Evolutionary conservation across 306 rosid genomes (phyloP).

Genomic region (Trifolium fragiferum): DNA sequence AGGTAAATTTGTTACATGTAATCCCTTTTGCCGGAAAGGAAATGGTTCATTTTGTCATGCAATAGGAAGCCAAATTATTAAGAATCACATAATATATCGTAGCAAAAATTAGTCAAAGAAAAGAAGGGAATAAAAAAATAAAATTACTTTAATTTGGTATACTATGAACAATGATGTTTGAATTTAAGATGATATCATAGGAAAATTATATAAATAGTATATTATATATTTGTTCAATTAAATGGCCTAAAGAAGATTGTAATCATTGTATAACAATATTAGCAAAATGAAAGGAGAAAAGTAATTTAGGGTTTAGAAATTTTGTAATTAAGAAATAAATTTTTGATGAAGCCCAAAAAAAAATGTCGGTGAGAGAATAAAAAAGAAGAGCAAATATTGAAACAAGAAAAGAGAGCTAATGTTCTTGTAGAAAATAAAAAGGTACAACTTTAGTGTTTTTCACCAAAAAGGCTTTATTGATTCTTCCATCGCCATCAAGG

Average conservation of each 20-base stretch:
- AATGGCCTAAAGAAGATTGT: too few species aligned
- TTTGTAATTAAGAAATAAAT: constrained; percentile 9
- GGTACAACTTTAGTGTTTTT: constrained; percentile 47
- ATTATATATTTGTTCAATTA: too few species aligned
- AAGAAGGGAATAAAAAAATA: too few species aligned
- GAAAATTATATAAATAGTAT: too few species aligned
- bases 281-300: neutral
- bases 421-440: constrained; percentile 49
- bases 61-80: constrained; percentile 22
- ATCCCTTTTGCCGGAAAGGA: neutral
- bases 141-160: neutral
- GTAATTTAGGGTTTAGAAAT: constrained; percentile 43
- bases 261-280: too few species aligned
- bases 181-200: too few species aligned
- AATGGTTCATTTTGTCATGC: neutral
- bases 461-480: constrained; percentile 50
- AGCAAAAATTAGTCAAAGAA: neutral
- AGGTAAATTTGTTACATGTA: neutral
- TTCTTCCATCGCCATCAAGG: constrained; percentile 29
- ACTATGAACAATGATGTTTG: too few species aligned
- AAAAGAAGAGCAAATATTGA: constrained; percentile 47
- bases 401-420: constrained; percentile 47
- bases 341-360: constrained; percentile 31
- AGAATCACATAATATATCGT: too few species aligned
- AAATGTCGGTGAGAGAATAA: constrained; percentile 26